Percentiles rank a stretch among this genome's conserved stretches.
These are phyloP conservation scores for Ramaria rubella DNA, from an alignment of 768 basidiomycete species.

Conservation along the genomic window DNA sequence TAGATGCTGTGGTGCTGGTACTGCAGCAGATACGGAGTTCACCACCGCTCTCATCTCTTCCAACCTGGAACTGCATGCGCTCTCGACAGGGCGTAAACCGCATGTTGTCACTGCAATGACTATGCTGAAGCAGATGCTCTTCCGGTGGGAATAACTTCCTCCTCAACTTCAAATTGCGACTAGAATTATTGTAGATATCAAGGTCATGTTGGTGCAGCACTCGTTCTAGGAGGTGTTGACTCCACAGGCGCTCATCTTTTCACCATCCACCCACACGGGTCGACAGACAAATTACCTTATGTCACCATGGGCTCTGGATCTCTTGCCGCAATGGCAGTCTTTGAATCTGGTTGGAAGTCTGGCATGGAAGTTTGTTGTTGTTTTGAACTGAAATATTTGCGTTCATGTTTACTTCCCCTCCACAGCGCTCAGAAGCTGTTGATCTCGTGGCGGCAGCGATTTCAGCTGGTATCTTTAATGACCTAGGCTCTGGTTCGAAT, in stretches of 20 bases:
- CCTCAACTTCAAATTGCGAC: background rate
- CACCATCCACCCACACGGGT: constrained; percentile 94
- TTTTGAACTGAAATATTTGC: background rate
- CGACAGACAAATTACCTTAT: constrained; percentile 96
- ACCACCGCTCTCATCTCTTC: constrained; percentile 92
- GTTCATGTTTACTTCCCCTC: background rate
- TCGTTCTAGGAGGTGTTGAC: constrained; percentile 97
- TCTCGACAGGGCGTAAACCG: constrained; percentile 87
- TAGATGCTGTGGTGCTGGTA: constrained; percentile 96
- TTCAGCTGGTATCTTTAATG: constrained; percentile 97
- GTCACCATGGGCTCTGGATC: constrained; percentile 98
- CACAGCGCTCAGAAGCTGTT: constrained; percentile 74
- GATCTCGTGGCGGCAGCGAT: constrained; percentile 80
- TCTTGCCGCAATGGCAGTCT: constrained; percentile 97
- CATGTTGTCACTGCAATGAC: constrained; percentile 98
- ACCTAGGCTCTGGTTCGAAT: constrained; percentile 97
- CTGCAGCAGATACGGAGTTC: constrained; percentile 97
- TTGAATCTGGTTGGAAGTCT: constrained; percentile 79
- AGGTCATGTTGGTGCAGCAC: constrained; percentile 89
- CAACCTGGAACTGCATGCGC: constrained; percentile 88
- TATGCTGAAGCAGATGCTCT: constrained; percentile 95
- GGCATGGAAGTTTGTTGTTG: constrained; percentile 61
- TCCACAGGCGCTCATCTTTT: constrained; percentile 89
- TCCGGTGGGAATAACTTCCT: constrained; percentile 44
- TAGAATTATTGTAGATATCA: constrained; percentile 55